Evolutionary conservation across 306 rosid genomes (phyloP).

Genomic region (Lathyrus aphaca): DNA sequence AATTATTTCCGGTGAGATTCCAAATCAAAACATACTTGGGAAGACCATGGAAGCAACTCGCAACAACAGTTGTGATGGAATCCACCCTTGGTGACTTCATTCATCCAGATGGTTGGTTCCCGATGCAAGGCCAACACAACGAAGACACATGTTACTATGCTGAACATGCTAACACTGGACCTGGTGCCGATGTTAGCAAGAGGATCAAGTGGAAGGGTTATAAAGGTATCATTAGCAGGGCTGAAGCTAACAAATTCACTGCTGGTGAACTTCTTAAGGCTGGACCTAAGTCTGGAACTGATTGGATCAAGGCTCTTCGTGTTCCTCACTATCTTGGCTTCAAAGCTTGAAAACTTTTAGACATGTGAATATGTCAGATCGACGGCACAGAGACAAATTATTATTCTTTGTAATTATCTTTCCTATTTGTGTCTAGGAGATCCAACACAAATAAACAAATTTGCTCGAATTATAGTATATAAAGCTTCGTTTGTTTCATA

Average conservation of each 20-base stretch:
- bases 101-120: slow-evolving; percentile 49
- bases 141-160: slow-evolving; percentile 44
- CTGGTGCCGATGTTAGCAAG: slow-evolving; percentile 44
- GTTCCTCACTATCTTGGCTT: slow-evolving; percentile 36
- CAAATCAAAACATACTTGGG: slow-evolving; percentile 56
- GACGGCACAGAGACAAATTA: background rate
- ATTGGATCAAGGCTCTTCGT: slow-evolving; percentile 46
- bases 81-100: slow-evolving; percentile 52
- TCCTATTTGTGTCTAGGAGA: slow-evolving; percentile 6
- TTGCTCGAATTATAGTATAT: background rate
- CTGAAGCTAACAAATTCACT: slow-evolving; percentile 52
- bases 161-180: slow-evolving; percentile 65
- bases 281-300: background rate
- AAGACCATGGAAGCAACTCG: slow-evolving; percentile 62
- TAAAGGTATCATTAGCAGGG: slow-evolving; percentile 40
- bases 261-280: slow-evolving; percentile 35
- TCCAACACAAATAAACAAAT: background rate
- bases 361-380: background rate
- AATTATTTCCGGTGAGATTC: slow-evolving; percentile 47
- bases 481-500: background rate
- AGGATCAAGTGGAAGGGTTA: slow-evolving; percentile 66
- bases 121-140: slow-evolving; percentile 22
- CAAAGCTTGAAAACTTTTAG: background rate
- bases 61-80: slow-evolving; percentile 66
- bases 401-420: slow-evolving; percentile 23